These are phyloP conservation scores for Cercospora sp. DNA, from an alignment of 2,329 filamentous ascomycete species.

Conservation along the genomic window DNA sequence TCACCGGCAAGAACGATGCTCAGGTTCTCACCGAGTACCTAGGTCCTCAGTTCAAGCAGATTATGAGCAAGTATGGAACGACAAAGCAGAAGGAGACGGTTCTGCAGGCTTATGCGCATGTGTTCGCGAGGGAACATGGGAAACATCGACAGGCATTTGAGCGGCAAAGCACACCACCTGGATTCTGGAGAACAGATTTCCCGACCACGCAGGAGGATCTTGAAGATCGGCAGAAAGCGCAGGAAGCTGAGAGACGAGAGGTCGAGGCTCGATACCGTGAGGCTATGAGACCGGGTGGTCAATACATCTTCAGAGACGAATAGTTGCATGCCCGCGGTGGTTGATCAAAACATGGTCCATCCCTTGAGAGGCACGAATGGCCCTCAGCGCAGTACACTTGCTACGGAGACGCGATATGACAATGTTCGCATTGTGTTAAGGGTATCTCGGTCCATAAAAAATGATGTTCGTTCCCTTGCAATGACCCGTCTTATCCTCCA, in stretches of 20 bases:
- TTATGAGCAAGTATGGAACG: constrained; percentile 27
- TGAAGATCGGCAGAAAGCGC: constrained; percentile 65
- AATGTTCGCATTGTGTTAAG: neutral
- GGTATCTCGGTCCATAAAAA: neutral
- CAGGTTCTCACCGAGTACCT: constrained; percentile 34
- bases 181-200: constrained; percentile 90
- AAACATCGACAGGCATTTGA: constrained; percentile 75
- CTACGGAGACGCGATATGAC: neutral
- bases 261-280: constrained; percentile 76
- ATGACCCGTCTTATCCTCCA: neutral
- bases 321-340: constrained; percentile 13
- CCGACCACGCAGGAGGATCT: constrained; percentile 80
- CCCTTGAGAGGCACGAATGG: neutral
- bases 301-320: constrained; percentile 83
- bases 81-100: constrained; percentile 67
- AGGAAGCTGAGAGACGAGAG: constrained; percentile 61
- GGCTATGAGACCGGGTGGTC: constrained; percentile 73
- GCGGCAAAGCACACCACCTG: constrained; percentile 72
- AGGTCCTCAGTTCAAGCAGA: constrained; percentile 30
- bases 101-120: constrained; percentile 71
- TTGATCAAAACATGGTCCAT: constrained; percentile 2
- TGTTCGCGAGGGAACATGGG: constrained; percentile 73
- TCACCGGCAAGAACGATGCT: constrained; percentile 31
- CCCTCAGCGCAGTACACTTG: neutral
- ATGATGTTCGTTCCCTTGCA: neutral